Percentiles rank a stretch among this genome's conserved stretches.
Evolutionary conservation across 257 asterid species (phyloP).

Genomic region (Przewalskia tangutica): DNA sequence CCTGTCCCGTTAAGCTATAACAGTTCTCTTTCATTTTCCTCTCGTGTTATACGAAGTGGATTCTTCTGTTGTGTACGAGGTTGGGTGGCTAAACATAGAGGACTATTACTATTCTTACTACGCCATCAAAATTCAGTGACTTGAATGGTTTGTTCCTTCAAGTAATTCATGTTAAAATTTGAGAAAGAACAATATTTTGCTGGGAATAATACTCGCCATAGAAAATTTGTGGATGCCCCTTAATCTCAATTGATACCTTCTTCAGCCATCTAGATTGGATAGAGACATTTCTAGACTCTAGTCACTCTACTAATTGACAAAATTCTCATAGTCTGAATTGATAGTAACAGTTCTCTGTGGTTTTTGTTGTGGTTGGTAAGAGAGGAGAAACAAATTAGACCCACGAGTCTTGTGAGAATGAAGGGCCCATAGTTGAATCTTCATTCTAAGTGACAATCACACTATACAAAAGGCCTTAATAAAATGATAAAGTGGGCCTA

Average conservation of each 20-base stretch:
- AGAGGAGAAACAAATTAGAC: not conserved
- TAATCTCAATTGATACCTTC: not conserved
- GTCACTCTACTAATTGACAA: not conserved
- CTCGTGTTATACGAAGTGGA: not conserved
- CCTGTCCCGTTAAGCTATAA: not conserved
- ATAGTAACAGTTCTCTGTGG: not conserved
- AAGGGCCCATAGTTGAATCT: not conserved
- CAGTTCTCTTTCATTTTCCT: not conserved
- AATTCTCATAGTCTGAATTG: not conserved
- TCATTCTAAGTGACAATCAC: not conserved
- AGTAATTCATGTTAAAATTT: not conserved
- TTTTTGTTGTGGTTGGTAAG: not conserved
- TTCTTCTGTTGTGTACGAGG: not conserved
- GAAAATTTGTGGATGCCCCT: not conserved
- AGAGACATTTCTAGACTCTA: not conserved
- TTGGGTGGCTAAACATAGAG: not conserved
- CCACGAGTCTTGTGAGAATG: not conserved
- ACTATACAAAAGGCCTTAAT: not conserved
- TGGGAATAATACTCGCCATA: not conserved
- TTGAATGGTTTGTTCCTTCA: not conserved
- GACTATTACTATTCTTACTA: not conserved
- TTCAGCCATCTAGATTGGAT: not conserved
- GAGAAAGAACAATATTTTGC: not conserved
- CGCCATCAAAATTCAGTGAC: not conserved
- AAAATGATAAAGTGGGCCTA: constrained; percentile 4